Evolutionary conservation across 2,329 filamentous ascomycete species (phyloP).

Genomic region (Metarhizium album): DNA sequence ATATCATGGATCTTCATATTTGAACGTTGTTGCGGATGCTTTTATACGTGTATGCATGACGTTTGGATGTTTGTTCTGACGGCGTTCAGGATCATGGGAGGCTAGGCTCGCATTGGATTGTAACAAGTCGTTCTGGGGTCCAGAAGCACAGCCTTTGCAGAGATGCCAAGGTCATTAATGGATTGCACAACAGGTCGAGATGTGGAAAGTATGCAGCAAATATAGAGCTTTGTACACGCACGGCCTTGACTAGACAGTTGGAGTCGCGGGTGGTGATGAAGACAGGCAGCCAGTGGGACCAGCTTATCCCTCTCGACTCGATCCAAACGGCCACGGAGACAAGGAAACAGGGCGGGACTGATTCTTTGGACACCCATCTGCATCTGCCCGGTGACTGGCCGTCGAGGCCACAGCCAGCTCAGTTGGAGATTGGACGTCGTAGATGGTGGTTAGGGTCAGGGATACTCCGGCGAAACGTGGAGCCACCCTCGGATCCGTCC

Average conservation of each 20-base stretch:
- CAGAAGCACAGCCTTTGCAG: neutral
- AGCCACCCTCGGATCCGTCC: neutral
- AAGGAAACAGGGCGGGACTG: too few species aligned
- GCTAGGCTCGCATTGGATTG: neutral
- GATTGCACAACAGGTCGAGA: neutral
- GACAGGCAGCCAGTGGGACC: too few species aligned
- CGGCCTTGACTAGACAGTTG: too few species aligned
- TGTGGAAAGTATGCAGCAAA: neutral
- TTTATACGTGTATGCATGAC: constrained; percentile 1
- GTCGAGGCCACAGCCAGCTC: too few species aligned
- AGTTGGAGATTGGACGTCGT: too few species aligned
- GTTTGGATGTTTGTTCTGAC: constrained; percentile 1
- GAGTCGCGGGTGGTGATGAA: too few species aligned
- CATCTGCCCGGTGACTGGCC: too few species aligned
- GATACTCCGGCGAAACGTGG: too few species aligned
- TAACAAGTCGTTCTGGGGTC: neutral
- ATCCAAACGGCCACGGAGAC: too few species aligned
- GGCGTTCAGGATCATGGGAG: constrained; percentile 9
- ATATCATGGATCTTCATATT: neutral
- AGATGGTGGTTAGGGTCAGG: too few species aligned
- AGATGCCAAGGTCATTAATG: constrained; percentile 10
- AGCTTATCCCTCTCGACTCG: too few species aligned
- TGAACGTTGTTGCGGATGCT: constrained; percentile 1
- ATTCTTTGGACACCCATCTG: too few species aligned
- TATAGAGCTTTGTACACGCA: neutral